Conservation (phyloP, 192 early-diverging fungal genomes). For the Linnemannia elongata region DNA sequence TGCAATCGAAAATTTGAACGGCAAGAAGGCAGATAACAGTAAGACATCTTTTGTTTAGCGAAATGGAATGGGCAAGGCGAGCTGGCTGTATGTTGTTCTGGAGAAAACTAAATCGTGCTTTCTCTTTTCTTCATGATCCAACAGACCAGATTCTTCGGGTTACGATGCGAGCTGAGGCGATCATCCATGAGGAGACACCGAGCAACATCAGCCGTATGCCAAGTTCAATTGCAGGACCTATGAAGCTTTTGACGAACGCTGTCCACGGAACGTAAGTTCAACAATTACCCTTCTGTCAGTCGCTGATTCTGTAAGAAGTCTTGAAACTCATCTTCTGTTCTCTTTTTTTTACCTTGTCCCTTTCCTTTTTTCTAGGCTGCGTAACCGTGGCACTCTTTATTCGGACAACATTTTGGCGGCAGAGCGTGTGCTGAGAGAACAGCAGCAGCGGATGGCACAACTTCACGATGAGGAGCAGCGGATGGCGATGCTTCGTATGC, state of each 20-base stretch:
- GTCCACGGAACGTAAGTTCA: slow-evolving; percentile 54
- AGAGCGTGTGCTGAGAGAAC: slow-evolving; percentile 44
- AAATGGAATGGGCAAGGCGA: neutral
- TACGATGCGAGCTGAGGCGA: slow-evolving; percentile 31
- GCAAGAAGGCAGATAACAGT: slow-evolving; percentile 65
- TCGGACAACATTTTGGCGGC: slow-evolving; percentile 51
- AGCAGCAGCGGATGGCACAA: slow-evolving; percentile 53
- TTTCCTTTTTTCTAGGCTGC: slow-evolving; percentile 19
- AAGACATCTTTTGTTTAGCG: neutral
- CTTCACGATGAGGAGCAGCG: slow-evolving; percentile 47
- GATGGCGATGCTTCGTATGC: slow-evolving; percentile 32
- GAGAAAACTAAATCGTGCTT: neutral
- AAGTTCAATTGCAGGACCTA: slow-evolving; percentile 36
- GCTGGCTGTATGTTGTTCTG: neutral
- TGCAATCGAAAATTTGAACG: slow-evolving; percentile 61
- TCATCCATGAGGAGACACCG: slow-evolving; percentile 21
- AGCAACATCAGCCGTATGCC: slow-evolving; percentile 8
- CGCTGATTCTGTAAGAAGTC: neutral
- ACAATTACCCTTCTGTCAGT: neutral
- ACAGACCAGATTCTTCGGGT: slow-evolving; percentile 44
- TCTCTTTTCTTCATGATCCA: neutral
- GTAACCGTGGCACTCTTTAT: slow-evolving; percentile 45
- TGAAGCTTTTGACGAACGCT: slow-evolving; percentile 48
- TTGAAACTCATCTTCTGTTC: neutral
- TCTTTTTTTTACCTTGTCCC: neutral